Evolutionary conservation across 1,139 yeast species (phyloP), one percentile per base, ranked within the genome.

Genomic region (Candida freyschussii): DNA sequence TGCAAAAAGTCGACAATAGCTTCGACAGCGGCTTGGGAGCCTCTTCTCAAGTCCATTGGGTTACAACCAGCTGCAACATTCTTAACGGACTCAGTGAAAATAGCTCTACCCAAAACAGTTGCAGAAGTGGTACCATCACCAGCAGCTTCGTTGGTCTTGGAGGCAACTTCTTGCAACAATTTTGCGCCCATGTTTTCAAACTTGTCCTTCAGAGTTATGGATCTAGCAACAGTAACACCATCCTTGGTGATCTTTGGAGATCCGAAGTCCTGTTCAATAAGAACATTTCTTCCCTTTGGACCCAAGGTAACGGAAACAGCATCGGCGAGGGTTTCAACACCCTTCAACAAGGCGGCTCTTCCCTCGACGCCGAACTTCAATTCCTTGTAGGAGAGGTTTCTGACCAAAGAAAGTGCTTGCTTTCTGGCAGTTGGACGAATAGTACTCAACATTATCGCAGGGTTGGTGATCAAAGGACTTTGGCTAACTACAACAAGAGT

Each of bases 41-140:
- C 98, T 64, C 96, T 82, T 76, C 98, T 85, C 61, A 91, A 76
- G 60, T 91, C 98, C 97, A 91, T 93, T 58, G 98, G 98, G 72
- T 91, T 91, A 70, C 98, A 91, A 43, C 98, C 98, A 43, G 98
- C 97, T 43, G 98, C 98, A 37, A 91, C 98, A 56, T 91, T 91
- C 73, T 91, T 91, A 45, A 91, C 97, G 17, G 95, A 80, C 67
- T 91, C 98, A 45, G 96, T 83, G 72, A 91, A 91, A 53, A 91
- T 91, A 40, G 96, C 86, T 67, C 96, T 83, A 53, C 97, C 98
- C 50, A 91, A 75, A 37, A 91, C 95, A 39, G 98, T 91, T 53
- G 98, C 98, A 32, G 96, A 83, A 31, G 98, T 91, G 50, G 98
- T 91, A 70, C 98, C 98, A 57, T 91, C 98, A 71, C 98, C 98